Base-by-base conservation (phyloP, 2,329 filamentous ascomycete species). In the Ceratocystiopsis minuta region DNA sequence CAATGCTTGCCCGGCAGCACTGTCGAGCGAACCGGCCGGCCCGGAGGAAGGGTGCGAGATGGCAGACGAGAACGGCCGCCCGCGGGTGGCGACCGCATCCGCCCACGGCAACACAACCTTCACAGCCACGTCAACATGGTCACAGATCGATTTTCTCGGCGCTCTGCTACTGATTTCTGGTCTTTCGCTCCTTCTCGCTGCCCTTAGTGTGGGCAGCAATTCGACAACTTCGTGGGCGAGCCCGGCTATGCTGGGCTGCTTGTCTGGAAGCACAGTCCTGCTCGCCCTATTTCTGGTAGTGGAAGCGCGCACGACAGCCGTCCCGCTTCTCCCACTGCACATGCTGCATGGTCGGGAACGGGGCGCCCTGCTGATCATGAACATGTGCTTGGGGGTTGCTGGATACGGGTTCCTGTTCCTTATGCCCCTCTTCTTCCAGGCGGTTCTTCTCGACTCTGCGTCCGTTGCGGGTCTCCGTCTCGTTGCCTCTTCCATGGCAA, bases 341-440 rank as follows among this genome's bases (percentile, higher is more conserved):
- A 67, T 78, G 63, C 55, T 79, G 4, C 61, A 57, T n/a, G 72
- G 74, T 0, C 55, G 61, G 12, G 58, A 72, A 28, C 69, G 70
- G 0, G 55, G 75, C 2, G 60, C 68, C 3, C 70, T 67, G 3
- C 71, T 75, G 47, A 57, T 70, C 17, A 63, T 71, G 38, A 79
- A 78, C 46, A 58, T 78, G 13, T 75, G 69, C 43, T 67, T 69
- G 2, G 74, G 75, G 0, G 65, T 76, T 54, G 65, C 72, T 10
- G 71, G 71, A 1, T 79, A 78, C 53, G 72, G 70, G 17, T 72
- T 80, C 48, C 61, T 81, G 15, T 82, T 83, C 59, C 78, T 78
- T 51, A 66, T 78, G 0, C 79, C 79, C 0, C 60, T 83, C 6
- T 82, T 78, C 58, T 83, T 80, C 53, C 76, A 80, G 49, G 72